Evolutionary conservation across 805 yeast genomes (phyloP).

Genomic region (Metschnikowia dekortorum): DNA sequence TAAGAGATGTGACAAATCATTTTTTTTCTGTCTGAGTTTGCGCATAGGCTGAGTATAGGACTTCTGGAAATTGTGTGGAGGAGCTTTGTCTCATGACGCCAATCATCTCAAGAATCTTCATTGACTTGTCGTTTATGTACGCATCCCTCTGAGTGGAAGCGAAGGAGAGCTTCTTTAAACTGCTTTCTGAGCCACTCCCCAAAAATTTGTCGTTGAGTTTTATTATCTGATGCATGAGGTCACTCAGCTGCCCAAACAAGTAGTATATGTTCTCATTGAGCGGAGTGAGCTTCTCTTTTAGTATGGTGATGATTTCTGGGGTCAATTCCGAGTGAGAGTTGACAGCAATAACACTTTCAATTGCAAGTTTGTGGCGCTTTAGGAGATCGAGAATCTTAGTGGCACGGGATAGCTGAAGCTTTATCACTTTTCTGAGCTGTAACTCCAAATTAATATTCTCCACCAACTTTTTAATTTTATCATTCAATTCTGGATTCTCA

Average conservation of each 20-base stretch:
- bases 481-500: constrained; percentile 4
- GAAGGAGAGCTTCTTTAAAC: constrained; percentile 24
- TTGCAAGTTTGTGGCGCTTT: constrained; percentile 25
- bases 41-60: constrained; percentile 5
- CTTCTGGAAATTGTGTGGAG: neutral
- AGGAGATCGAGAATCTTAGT: constrained; percentile 30
- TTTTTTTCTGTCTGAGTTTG: constrained; percentile 1
- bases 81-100: constrained; percentile 5
- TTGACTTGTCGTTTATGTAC: constrained; percentile 37
- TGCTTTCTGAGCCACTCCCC: constrained; percentile 14
- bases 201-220: constrained; percentile 23
- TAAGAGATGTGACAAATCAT: neutral
- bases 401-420: constrained; percentile 36
- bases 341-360: constrained; percentile 18
- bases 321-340: constrained; percentile 18
- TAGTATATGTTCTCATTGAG: constrained; percentile 45
- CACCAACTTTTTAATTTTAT: constrained; percentile 21
- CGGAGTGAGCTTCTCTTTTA: constrained; percentile 37
- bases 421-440: constrained; percentile 37
- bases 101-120: constrained; percentile 8
- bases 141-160: constrained; percentile 33
- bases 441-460: constrained; percentile 42
- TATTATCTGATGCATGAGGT: constrained; percentile 28
- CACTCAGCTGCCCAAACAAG: constrained; percentile 40
- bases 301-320: constrained; percentile 20